Evolutionary conservation across 108 stramenopile species (phyloP), one percentile per base, ranked within the genome.

Genomic region (Seminavis robusta): DNA sequence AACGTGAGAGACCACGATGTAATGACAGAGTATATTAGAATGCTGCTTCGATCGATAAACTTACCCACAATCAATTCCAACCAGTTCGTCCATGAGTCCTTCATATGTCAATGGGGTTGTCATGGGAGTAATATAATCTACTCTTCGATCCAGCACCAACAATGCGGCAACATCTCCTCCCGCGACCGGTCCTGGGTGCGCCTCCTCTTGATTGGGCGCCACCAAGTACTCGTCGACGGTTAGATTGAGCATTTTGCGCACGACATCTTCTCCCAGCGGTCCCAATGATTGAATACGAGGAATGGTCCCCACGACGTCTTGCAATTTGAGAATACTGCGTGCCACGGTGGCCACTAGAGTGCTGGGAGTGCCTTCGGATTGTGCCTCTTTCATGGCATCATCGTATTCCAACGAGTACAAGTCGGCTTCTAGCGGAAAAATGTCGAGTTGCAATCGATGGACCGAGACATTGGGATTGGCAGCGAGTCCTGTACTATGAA

Each of bases 21-120:
- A 51, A 15, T 51, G 6, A 33, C 7, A n/a, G n/a, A n/a, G n/a
- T n/a, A n/a, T n/a, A n/a, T n/a, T n/a, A n/a, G n/a, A n/a, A n/a
- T n/a, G n/a, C n/a, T n/a, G n/a, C n/a, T n/a, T n/a, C n/a, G n/a
- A n/a, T n/a, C n/a, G n/a, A n/a, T n/a, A n/a, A n/a, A 54, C 53
- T 54, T 9, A 51, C 32, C 86, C 92, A 42, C 65, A 63, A 43
- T 92, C 86, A 46, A 98, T 95, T 51, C 86, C 90, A 20, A 98
- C 60, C 29, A 95, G 68, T 54, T 97, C 89, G 72, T 97, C 96
- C 24, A 98, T 66, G 37, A 98, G 53, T 9, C 96, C 95, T 76
- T 97, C 97, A 57, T 97, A 98, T 0, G 97, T 98, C 32, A 98
- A 74, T 1, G 97, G 97, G 3, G 97, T 96, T 6, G 94, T 65